Base-by-base conservation (phyloP, 371 early-diverging fungal species). In the Lichtheimia corymbifera region DNA sequence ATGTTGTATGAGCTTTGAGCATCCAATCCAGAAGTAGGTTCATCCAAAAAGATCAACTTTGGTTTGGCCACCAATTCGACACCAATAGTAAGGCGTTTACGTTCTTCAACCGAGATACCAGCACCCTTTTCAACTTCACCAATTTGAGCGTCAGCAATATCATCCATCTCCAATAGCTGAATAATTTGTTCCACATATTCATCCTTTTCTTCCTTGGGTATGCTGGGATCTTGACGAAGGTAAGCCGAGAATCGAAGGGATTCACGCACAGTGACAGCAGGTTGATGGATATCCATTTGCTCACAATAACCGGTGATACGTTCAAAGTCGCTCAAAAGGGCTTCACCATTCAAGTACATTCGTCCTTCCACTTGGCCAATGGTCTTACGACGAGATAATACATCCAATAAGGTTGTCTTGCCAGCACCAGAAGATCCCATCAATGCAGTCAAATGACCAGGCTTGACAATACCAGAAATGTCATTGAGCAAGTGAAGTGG, bases 391-490 rank as follows among this genome's bases (percentile, higher is more conserved):
- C 82, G 83, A 22, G 91, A 87, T 20, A 91, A 74, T 0, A 92
- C 80, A 72, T 96, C 94, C 62, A 93, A 63, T 0, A 94, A 77
- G 1, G 94, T 91, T 0, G 93, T 90, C 73, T 96, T 95, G 50
- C 96, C 96, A 22, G 91, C 88, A 57, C 93, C 93, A 20, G 88
- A 87, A 4, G 89, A 81, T 20, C 93, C 93, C 88, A 94, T 88
- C 20, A 94, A 65, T 1, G 93, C 95, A 3, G 87, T 84, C 74
- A 90, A 74, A 24, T 82, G 79, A 53, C 91, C 91, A 0, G 88
- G 86, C 60, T 83, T 82, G 58, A 89, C 77, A 42, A 83, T 81
- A n/a, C 79, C 74, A 27, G 57, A 61, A 44, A 85, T 62, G 22
- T 78, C 81, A 58, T 76, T 71, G 14, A 83, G 67, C 12, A 83